phyloP scores from a whole-genome alignment of 352 stramenopile genomes.

The Pythium volutum region DNA sequence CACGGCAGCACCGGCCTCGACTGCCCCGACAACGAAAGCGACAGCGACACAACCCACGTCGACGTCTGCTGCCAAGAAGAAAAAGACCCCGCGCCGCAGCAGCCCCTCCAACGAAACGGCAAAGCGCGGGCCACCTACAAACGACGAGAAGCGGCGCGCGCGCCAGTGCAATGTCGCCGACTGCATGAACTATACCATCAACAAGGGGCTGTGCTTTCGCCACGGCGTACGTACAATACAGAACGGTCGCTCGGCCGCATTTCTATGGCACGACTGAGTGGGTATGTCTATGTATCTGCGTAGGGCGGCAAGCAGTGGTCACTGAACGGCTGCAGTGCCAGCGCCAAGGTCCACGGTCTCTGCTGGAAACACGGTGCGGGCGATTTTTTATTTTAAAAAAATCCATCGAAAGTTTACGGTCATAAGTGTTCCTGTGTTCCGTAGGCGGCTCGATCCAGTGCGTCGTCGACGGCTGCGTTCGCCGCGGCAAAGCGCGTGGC shows the following conservation, averaged over 20 bases:
- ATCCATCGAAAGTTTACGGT: too few relatives aligned
- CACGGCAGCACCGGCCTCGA: too few relatives aligned
- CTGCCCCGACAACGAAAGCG: too few relatives aligned
- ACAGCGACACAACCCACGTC: too few relatives aligned
- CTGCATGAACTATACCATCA: conserved; percentile 47
- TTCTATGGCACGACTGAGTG: too few relatives aligned
- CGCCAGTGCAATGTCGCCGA: conserved; percentile 30
- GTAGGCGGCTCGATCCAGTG: conserved; percentile 39
- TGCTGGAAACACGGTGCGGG: conserved; percentile 41
- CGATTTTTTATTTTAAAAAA: too few relatives aligned
- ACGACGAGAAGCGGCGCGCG: conserved; percentile 26
- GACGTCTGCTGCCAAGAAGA: too few relatives aligned
- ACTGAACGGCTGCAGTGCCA: conserved; percentile 26
- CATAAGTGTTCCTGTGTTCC: neutral
- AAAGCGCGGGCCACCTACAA: neutral
- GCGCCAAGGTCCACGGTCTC: conserved; percentile 31
- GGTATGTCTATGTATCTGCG: neutral
- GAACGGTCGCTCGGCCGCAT: too few relatives aligned
- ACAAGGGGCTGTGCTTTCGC: conserved; percentile 37
- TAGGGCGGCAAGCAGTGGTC: conserved; percentile 43
- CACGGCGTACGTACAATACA: conserved; percentile 30
- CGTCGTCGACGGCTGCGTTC: conserved; percentile 28
- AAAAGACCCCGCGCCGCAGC: too few relatives aligned
- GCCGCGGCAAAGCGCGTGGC: conserved; percentile 5
- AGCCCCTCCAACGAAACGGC: neutral